A percentile compares a stretch with the other conserved stretches of the same genome.
These are phyloP conservation scores for Pichia kudriavzevii DNA, from an alignment of 1,139 yeast genomes.

Conservation along the genomic window DNA sequence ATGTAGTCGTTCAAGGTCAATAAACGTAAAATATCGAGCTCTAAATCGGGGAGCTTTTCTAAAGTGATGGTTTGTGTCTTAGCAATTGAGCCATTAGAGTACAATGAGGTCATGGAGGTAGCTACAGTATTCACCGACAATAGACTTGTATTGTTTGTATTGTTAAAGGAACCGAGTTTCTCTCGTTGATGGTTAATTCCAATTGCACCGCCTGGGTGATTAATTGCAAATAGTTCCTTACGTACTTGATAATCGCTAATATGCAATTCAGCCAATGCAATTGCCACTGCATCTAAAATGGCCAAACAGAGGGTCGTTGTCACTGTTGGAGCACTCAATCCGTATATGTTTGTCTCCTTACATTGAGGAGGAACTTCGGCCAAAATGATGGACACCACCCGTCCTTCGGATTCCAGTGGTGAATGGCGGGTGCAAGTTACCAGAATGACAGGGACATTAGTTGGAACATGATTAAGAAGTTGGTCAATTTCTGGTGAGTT, in stretches of 20 bases:
- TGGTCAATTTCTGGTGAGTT: slow-evolving; percentile 68
- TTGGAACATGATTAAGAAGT: slow-evolving; percentile 52
- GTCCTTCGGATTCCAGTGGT: slow-evolving; percentile 38
- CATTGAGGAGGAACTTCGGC: slow-evolving; percentile 55
- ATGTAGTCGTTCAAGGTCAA: slow-evolving; percentile 30
- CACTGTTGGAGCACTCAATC: slow-evolving; percentile 83
- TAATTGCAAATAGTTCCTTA: slow-evolving; percentile 49
- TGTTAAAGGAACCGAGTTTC: too few species aligned
- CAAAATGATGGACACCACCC: slow-evolving; percentile 44
- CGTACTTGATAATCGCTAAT: slow-evolving; percentile 50
- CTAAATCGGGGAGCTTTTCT: slow-evolving; percentile 23
- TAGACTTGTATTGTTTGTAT: too few species aligned
- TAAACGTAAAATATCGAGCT: slow-evolving; percentile 26
- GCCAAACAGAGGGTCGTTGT: slow-evolving; percentile 73
- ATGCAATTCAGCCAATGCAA: slow-evolving; percentile 63
- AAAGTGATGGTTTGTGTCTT: too few species aligned
- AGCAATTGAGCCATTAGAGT: too few species aligned
- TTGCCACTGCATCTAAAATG: slow-evolving; percentile 70
- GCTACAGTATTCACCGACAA: too few species aligned
- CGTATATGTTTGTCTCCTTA: slow-evolving; percentile 62
- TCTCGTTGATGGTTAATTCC: slow-evolving; percentile 41
- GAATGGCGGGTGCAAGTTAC: slow-evolving; percentile 55
- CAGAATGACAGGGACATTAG: slow-evolving; percentile 46
- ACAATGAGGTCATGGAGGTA: too few species aligned
- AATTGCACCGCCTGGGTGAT: slow-evolving; percentile 90